Evolutionary conservation across 2,329 filamentous ascomycete genomes (phyloP).

Genomic region (Zasmidium citrigriseum): DNA sequence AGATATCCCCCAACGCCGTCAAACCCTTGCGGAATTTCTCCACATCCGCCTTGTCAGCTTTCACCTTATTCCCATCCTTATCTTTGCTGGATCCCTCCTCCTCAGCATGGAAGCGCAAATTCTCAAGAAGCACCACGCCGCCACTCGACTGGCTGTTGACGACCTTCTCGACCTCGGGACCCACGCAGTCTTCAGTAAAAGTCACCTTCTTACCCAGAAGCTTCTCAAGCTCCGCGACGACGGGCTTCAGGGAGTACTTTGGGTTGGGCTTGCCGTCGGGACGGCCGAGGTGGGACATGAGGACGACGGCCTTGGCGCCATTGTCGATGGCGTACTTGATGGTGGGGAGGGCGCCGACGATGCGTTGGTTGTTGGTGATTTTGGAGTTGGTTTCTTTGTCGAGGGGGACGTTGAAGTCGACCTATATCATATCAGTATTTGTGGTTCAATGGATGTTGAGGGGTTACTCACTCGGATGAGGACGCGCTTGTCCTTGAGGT

Average conservation of each 20-base stretch:
- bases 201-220: conserved; percentile 80
- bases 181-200: conserved; percentile 89
- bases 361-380: conserved; percentile 97
- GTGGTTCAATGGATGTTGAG: conserved; percentile 11
- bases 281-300: conserved; percentile 98
- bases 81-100: conserved; percentile 97
- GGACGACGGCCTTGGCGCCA: conserved; percentile 67
- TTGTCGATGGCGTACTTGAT: conserved; percentile 44
- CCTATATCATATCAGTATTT: conserved; percentile 55
- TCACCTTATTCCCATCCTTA: conserved; percentile 91
- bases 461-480: conserved; percentile 73
- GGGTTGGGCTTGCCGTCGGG: conserved; percentile 85
- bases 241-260: conserved; percentile 94
- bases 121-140: conserved; percentile 89
- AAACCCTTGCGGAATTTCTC: conserved; percentile 92
- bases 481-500: conserved; percentile 97
- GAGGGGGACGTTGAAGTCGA: conserved; percentile 99
- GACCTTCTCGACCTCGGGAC: conserved; percentile 82
- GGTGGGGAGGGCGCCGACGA: conserved; percentile 72
- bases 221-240: conserved; percentile 76
- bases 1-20: conserved; percentile 92
- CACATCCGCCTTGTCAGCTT: conserved; percentile 92
- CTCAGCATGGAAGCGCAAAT: conserved; percentile 96
- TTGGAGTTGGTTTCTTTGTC: conserved; percentile 76
- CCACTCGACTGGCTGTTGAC: conserved; percentile 81